Conservation (phyloP, 2,329 filamentous ascomycete species). For the Clarireedia paspali region DNA sequence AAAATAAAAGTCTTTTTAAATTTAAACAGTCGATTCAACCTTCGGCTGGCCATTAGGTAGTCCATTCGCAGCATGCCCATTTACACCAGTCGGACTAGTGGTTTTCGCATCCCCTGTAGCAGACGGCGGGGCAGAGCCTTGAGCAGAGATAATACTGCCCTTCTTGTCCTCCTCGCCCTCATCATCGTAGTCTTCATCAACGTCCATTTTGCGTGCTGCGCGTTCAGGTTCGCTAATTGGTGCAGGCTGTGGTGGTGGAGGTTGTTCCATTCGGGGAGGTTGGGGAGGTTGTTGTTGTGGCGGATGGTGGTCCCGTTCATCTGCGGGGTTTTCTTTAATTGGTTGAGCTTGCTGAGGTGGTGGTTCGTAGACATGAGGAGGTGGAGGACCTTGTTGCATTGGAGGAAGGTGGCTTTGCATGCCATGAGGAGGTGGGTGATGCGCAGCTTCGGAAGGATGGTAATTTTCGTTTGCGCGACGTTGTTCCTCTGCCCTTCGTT, state of each 20-base stretch:
- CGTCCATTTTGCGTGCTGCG: constrained; percentile 89
- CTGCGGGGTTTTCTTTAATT: constrained; percentile 44
- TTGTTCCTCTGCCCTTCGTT: constrained; percentile 49
- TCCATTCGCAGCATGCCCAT: constrained; percentile 27
- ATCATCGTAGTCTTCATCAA: constrained; percentile 96
- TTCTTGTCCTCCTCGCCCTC: constrained; percentile 82
- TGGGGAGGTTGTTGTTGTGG: constrained; percentile 33
- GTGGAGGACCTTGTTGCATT: constrained; percentile 50
- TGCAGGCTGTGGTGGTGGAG: constrained; percentile 34
- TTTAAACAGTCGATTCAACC: constrained; percentile 20
- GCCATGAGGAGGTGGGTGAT: constrained; percentile 63
- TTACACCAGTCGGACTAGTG: constrained; percentile 37
- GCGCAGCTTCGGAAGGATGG: constrained; percentile 86
- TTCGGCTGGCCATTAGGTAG: constrained; percentile 27
- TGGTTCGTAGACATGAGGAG: constrained; percentile 44
- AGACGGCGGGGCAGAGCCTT: constrained; percentile 38
- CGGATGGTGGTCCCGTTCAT: constrained; percentile 42
- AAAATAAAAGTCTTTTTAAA: too few relatives aligned
- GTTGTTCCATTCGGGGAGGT: constrained; percentile 23
- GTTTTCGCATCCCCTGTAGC: constrained; percentile 42
- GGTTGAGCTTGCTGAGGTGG: constrained; percentile 8
- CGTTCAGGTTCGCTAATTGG: constrained; percentile 65
- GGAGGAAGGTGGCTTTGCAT: constrained; percentile 49
- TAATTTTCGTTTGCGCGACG: constrained; percentile 72
- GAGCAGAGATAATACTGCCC: constrained; percentile 38